These are phyloP conservation scores for Penicillium robsamsonii DNA, from an alignment of 495 filamentous ascomycete species.

Conservation along the genomic window DNA sequence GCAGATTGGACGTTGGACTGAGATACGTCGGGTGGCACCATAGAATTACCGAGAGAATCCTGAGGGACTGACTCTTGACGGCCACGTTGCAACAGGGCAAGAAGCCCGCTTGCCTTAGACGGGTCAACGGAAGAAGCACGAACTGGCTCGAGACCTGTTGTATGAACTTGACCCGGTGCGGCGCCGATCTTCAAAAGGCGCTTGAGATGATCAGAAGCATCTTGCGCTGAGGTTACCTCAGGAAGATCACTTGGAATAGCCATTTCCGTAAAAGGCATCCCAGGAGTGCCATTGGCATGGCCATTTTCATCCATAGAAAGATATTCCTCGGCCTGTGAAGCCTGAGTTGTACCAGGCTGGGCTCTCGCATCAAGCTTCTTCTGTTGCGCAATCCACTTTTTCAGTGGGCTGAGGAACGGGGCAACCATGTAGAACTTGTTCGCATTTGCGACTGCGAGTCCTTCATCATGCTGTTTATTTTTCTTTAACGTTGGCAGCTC, in stretches of 20 bases:
- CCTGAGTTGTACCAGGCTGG: constrained; percentile 18
- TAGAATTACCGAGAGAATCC: constrained; percentile 37
- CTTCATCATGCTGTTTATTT: constrained; percentile 55
- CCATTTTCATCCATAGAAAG: constrained; percentile 39
- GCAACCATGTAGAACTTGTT: constrained; percentile 98
- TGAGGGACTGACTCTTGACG: constrained; percentile 35
- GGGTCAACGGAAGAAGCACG: constrained; percentile 24
- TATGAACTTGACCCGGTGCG: constrained; percentile 14
- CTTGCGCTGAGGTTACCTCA: constrained; percentile 37
- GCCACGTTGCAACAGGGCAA: constrained; percentile 56
- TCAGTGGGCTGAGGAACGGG: constrained; percentile 80
- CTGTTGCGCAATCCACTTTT: constrained; percentile 87
- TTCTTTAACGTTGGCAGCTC: constrained; percentile 82
- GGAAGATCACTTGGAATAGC: constrained; percentile 41
- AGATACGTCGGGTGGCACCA: constrained; percentile 37
- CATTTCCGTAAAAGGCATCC: constrained; percentile 19
- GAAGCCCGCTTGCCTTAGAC: constrained; percentile 51
- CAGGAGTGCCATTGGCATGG: constrained; percentile 16
- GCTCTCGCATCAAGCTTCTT: constrained; percentile 60
- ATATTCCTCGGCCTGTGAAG: constrained; percentile 32
- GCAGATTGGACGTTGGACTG: constrained; percentile 22
- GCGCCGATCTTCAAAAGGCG: constrained; percentile 62
- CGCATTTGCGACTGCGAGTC: constrained; percentile 55
- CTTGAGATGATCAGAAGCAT: constrained; percentile 62
- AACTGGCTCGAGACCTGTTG: constrained; percentile 11